Evolutionary conservation across 805 yeast genomes (phyloP).

Genomic region (Ogataea pilisensis): DNA sequence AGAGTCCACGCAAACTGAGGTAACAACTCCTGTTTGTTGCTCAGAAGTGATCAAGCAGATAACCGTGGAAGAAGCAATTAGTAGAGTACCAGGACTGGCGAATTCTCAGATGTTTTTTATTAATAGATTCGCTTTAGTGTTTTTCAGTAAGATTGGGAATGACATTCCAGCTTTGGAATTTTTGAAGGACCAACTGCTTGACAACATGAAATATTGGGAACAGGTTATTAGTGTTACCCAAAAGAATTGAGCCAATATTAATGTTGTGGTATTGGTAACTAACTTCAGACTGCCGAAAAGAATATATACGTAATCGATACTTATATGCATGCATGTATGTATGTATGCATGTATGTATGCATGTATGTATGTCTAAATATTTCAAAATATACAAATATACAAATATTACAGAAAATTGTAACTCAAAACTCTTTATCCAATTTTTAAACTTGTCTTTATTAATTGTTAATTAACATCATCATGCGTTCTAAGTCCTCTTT

Average conservation of each 20-base stretch:
- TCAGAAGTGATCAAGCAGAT: conserved; percentile 28
- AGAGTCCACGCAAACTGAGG: conserved; percentile 8
- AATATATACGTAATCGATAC: background rate
- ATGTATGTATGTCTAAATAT: too few species aligned
- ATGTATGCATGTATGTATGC: too few species aligned
- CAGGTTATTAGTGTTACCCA: background rate
- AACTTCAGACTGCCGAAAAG: background rate
- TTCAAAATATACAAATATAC: too few species aligned
- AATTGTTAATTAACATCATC: too few species aligned
- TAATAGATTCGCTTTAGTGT: conserved; percentile 70
- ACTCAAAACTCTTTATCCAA: too few species aligned
- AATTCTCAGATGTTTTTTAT: conserved; percentile 82
- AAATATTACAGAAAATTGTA: too few species aligned
- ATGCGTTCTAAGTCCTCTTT: too few species aligned
- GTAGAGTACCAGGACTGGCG: conserved; percentile 46
- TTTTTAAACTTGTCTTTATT: too few species aligned
- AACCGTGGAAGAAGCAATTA: conserved; percentile 40
- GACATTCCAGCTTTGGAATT: conserved; percentile 60
- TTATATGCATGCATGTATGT: too few species aligned
- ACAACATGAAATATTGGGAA: conserved; percentile 57
- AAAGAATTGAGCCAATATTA: background rate
- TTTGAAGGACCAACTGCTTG: conserved; percentile 47
- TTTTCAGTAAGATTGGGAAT: conserved; percentile 61
- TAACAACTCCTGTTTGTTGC: conserved; percentile 5
- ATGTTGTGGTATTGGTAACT: background rate